Conservation (phyloP, 305 asterid genomes). For the Andrographis paniculata region DNA sequence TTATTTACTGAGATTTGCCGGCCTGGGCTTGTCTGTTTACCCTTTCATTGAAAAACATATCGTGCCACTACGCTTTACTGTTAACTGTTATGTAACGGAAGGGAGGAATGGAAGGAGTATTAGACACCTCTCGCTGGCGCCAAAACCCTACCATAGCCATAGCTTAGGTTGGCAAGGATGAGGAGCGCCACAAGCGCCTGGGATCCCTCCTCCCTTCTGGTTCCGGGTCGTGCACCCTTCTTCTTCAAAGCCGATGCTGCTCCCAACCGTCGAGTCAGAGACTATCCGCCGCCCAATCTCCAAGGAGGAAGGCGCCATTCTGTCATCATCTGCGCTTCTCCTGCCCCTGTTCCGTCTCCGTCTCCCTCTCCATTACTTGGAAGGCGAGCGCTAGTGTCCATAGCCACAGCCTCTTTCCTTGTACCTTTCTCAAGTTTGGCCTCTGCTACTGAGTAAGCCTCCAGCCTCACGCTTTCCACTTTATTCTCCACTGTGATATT, state of each 20-base stretch:
- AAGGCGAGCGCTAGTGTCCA: slow-evolving; percentile 48
- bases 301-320: no score
- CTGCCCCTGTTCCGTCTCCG: slow-evolving; percentile 21
- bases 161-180: no score
- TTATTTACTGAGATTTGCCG: no score
- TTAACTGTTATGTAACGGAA: no score
- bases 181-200: not conserved
- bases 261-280: slow-evolving; percentile 21
- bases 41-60: no score
- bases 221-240: no score
- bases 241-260: slow-evolving; percentile 5
- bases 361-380: slow-evolving; percentile 23
- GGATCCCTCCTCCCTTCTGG: not conserved
- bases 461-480: slow-evolving; percentile 12
- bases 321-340: slow-evolving; percentile 13
- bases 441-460: slow-evolving; percentile 44
- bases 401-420: slow-evolving; percentile 46
- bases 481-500: slow-evolving; percentile 3
- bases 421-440: slow-evolving; percentile 24
- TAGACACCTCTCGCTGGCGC: no score
- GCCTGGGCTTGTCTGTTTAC: no score
- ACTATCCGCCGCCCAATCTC: no score
- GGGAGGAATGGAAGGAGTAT: no score
- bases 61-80: no score
- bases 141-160: no score